These are phyloP conservation scores for Penicillium coprophilum DNA, from an alignment of 495 filamentous ascomycete species.

Conservation along the genomic window DNA sequence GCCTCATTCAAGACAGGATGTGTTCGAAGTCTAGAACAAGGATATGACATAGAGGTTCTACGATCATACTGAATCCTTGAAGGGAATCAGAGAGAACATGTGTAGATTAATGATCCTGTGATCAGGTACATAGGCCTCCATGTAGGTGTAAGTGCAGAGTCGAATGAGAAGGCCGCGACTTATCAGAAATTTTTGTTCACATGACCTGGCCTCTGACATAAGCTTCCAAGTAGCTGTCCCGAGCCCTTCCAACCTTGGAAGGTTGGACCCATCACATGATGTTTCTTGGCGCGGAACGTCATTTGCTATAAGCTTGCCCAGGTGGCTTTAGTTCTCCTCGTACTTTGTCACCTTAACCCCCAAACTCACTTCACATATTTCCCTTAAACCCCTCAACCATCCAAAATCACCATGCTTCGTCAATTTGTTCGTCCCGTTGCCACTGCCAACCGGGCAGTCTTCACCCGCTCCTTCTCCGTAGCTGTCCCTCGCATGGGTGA, in stretches of 20 bases:
- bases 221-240: no score
- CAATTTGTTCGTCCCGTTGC: constrained; percentile 61
- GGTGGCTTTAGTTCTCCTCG: constrained; percentile 49
- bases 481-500: constrained; percentile 60
- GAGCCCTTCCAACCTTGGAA: neutral
- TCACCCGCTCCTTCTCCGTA: constrained; percentile 62
- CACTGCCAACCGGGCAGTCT: constrained; percentile 48
- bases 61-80: neutral
- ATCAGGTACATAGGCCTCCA: neutral
- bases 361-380: constrained; percentile 14
- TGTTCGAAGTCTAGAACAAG: constrained; percentile 7
- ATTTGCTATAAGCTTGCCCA: constrained; percentile 15
- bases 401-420: constrained; percentile 59
- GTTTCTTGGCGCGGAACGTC: constrained; percentile 29
- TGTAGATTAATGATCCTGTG: constrained; percentile 1
- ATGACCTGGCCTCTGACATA: constrained; percentile 15
- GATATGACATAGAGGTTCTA: neutral
- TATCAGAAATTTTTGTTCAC: constrained; percentile 32
- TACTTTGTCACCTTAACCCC: constrained; percentile 2
- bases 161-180: constrained; percentile 32
- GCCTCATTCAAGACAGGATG: constrained; percentile 20
- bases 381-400: neutral
- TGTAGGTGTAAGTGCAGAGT: constrained; percentile 3
- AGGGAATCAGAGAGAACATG: no score
- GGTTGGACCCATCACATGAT: constrained; percentile 16